Percentiles rank a stretch among this genome's conserved stretches.
Conservation (phyloP, 805 yeast species). For the Starmerella stellata region DNA sequence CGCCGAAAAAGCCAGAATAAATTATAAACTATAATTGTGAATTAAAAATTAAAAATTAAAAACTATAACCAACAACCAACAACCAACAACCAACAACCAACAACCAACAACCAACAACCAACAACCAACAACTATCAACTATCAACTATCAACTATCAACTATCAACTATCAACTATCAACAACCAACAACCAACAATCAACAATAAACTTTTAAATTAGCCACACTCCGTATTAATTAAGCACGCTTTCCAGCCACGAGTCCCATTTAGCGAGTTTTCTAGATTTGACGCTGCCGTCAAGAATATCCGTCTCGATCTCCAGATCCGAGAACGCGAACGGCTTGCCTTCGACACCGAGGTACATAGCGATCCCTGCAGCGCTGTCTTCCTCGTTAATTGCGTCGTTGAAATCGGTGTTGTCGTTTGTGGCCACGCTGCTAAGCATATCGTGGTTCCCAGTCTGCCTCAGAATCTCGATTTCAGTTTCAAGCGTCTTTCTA, state of each 20-base stretch:
- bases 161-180: too few relatives aligned
- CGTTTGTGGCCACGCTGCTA: constrained; percentile 8
- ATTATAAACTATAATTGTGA: too few relatives aligned
- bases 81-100: too few relatives aligned
- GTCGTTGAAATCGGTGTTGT: too few relatives aligned
- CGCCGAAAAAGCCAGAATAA: constrained; percentile 1
- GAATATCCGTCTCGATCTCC: constrained; percentile 45
- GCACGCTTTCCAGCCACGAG: constrained; percentile 53
- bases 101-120: too few relatives aligned
- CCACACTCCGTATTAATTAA: too few relatives aligned
- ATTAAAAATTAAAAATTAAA: too few relatives aligned
- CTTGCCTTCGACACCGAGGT: constrained; percentile 25
- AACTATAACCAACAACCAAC: too few relatives aligned
- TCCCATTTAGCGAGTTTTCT: constrained; percentile 42
- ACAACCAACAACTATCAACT: too few relatives aligned
- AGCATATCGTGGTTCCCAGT: constrained; percentile 31
- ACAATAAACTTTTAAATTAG: too few relatives aligned
- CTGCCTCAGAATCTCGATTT: constrained; percentile 38
- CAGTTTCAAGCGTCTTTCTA: constrained; percentile 39
- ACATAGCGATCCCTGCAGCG: constrained; percentile 30
- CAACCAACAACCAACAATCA: too few relatives aligned
- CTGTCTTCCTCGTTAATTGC: constrained; percentile 19
- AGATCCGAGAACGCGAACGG: constrained; percentile 45
- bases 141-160: too few relatives aligned
- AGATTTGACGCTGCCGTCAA: constrained; percentile 55